phyloP scores from a whole-genome alignment of 176 grass and related monocot species.

The Hsuehochloa calcarea region DNA sequence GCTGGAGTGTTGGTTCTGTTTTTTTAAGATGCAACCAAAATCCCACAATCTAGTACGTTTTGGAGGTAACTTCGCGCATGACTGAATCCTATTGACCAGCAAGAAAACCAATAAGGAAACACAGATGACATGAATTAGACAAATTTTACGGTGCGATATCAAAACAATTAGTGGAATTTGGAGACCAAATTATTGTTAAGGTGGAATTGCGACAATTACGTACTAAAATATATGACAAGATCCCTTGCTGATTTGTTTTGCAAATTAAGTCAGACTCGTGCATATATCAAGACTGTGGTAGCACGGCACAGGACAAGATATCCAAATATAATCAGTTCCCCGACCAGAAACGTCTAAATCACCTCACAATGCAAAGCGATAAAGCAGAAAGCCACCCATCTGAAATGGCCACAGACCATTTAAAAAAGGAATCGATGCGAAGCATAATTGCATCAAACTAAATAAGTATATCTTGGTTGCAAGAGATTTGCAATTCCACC shows the following conservation, averaged over 20 bases:
- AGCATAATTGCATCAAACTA: not conserved
- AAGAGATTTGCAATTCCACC: not conserved
- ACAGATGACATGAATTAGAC: not conserved
- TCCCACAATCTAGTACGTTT: not conserved
- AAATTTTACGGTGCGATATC: not conserved
- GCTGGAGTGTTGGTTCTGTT: not conserved
- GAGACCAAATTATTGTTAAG: not conserved
- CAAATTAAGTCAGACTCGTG: not conserved
- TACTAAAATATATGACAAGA: not conserved
- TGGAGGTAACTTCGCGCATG: not conserved
- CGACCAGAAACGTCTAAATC: not conserved
- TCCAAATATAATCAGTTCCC: not conserved
- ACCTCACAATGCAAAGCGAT: not conserved
- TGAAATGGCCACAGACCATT: not conserved
- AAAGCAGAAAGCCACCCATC: not conserved
- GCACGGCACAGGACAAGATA: conserved; percentile 19
- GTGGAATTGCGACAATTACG: not conserved
- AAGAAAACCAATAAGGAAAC: not conserved
- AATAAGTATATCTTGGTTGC: not conserved
- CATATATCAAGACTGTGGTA: not conserved
- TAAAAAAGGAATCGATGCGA: not conserved
- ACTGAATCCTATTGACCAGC: not conserved
- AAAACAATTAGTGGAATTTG: not conserved
- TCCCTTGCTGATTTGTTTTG: not conserved
- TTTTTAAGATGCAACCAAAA: not conserved